Evolutionary conservation across 768 basidiomycete species (phyloP).

Genomic region (Ramaria sp.): DNA sequence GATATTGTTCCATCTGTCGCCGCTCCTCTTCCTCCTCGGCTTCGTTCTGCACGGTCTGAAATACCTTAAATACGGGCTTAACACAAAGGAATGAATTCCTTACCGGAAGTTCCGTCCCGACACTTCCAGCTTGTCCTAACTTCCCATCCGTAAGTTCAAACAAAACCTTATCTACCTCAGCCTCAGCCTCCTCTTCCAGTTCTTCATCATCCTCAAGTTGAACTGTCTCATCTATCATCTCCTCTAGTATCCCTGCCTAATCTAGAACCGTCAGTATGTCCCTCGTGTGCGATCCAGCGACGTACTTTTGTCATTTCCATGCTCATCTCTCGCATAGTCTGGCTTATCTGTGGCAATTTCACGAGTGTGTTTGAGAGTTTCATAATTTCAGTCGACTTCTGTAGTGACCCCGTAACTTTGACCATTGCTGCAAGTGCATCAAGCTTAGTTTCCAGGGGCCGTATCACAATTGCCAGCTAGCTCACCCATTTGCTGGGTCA

Average conservation of each 20-base stretch:
- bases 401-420: conserved; percentile 95
- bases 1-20: conserved; percentile 82
- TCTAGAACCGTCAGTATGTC: conserved; percentile 9
- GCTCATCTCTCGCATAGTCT: conserved; percentile 93
- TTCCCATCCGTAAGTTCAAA: conserved; percentile 95
- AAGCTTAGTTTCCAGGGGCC: too few relatives aligned
- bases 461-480: conserved; percentile 8
- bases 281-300: not conserved
- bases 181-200: conserved; percentile 92
- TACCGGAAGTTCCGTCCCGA: conserved; percentile 66
- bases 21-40: conserved; percentile 75
- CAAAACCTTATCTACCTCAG: conserved; percentile 92
- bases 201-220: conserved; percentile 92
- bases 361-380: conserved; percentile 89
- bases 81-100: conserved; percentile 20
- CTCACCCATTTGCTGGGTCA: conserved; percentile 87
- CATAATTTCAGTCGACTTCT: conserved; percentile 99
- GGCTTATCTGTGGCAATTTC: conserved; percentile 85
- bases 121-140: conserved; percentile 74
- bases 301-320: conserved; percentile 98
- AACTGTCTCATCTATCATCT: conserved; percentile 93
- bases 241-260: conserved; percentile 94
- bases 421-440: conserved; percentile 49
- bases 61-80: not conserved
- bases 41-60: conserved; percentile 30